These are phyloP conservation scores for Metarhizium robertsii DNA, from an alignment of 2,329 filamentous ascomycete species.

Conservation along the genomic window DNA sequence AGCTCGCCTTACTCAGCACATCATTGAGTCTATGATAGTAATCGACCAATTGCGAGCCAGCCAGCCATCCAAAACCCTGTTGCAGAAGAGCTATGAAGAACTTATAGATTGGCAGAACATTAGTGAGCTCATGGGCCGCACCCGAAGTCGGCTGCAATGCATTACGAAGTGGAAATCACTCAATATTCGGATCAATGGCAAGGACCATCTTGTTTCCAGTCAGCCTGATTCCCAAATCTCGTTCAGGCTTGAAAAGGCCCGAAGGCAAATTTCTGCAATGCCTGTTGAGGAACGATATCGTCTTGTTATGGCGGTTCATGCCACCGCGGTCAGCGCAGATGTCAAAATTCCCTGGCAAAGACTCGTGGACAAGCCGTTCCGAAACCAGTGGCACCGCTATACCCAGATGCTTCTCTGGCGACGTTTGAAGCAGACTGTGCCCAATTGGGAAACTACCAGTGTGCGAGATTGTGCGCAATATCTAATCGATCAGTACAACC, in stretches of 20 bases:
- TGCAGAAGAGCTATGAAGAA: slow-evolving; percentile 35
- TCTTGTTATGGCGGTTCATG: slow-evolving; percentile 33
- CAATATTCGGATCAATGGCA: slow-evolving; percentile 24
- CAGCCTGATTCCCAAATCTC: slow-evolving; percentile 24
- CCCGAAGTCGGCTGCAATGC: slow-evolving; percentile 58
- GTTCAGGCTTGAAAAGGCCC: slow-evolving; percentile 35
- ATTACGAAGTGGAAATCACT: slow-evolving; percentile 54
- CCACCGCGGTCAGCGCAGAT: slow-evolving; percentile 30
- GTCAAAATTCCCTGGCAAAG: slow-evolving; percentile 40
- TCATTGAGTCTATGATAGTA: slow-evolving; percentile 41
- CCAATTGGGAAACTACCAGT: slow-evolving; percentile 19
- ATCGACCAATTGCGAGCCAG: slow-evolving; percentile 32
- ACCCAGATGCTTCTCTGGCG: slow-evolving; percentile 30
- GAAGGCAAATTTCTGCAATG: slow-evolving; percentile 32
- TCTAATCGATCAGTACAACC: slow-evolving; percentile 24
- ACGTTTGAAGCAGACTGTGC: slow-evolving; percentile 26
- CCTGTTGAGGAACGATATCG: slow-evolving; percentile 33
- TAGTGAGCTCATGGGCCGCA: slow-evolving; percentile 50
- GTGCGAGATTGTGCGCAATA: slow-evolving; percentile 26
- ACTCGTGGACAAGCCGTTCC: slow-evolving; percentile 31
- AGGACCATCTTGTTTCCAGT: slow-evolving; percentile 22
- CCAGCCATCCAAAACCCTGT: slow-evolving; percentile 20
- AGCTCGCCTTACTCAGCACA: slow-evolving; percentile 36
- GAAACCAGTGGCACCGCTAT: slow-evolving; percentile 26
- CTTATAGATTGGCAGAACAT: slow-evolving; percentile 58